A percentile compares a stretch with the other conserved stretches of the same genome.
These are phyloP conservation scores for Yamadazyma oceani DNA, from an alignment of 1,139 yeast genomes.

Conservation along the genomic window DNA sequence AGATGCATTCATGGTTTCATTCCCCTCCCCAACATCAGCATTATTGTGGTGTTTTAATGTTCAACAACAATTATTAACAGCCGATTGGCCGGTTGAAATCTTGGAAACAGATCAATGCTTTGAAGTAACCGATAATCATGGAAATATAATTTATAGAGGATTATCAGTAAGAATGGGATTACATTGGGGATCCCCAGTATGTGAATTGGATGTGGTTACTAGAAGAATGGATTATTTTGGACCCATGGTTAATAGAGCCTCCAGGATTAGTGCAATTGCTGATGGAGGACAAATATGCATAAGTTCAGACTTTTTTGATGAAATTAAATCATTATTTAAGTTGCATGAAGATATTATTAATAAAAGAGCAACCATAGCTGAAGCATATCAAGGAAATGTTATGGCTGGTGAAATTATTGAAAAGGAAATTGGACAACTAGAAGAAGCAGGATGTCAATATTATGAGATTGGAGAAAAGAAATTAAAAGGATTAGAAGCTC, in stretches of 20 bases:
- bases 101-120: conserved; percentile 83
- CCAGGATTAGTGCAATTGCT: conserved; percentile 91
- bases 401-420: conserved; percentile 65
- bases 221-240: conserved; percentile 98
- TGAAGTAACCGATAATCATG: conserved; percentile 69
- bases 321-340: conserved; percentile 58
- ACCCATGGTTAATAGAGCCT: conserved; percentile 95
- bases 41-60: conserved; percentile 93
- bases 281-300: conserved; percentile 97
- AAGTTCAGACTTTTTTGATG: conserved; percentile 77
- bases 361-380: conserved; percentile 40
- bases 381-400: conserved; percentile 64
- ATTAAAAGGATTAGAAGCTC: conserved; percentile 91
- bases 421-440: conserved; percentile 63
- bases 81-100: conserved; percentile 96
- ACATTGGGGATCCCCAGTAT: conserved; percentile 97
- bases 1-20: conserved; percentile 98
- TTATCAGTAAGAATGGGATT: conserved; percentile 96
- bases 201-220: conserved; percentile 92
- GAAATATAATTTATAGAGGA: conserved; percentile 74
- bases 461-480: conserved; percentile 82
- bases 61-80: conserved; percentile 75
- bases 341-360: conserved; percentile 50
- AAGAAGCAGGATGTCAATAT: conserved; percentile 69
- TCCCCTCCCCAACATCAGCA: conserved; percentile 90